Evolutionary conservation across 768 basidiomycete species (phyloP).

Genomic region (Boletus sensibilis): DNA sequence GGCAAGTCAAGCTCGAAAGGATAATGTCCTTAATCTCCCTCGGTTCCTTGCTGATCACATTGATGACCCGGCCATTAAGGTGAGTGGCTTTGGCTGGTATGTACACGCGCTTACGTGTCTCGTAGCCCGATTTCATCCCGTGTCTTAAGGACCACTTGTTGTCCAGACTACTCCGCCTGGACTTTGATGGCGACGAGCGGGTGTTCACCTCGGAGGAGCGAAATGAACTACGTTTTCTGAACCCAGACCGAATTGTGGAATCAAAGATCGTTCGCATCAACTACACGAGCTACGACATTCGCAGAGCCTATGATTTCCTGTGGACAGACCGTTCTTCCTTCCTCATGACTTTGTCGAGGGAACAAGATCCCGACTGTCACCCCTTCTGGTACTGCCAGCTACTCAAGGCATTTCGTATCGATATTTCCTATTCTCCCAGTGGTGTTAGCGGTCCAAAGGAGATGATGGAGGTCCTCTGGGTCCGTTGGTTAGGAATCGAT

Average conservation of each 20-base stretch:
- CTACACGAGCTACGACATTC: slow-evolving; percentile 2
- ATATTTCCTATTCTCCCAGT: background rate
- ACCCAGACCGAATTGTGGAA: background rate
- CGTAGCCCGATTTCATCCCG: background rate
- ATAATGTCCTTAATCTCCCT: background rate
- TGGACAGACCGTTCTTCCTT: background rate
- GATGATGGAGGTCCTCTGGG: background rate
- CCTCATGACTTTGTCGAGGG: background rate
- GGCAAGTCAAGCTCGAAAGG: background rate
- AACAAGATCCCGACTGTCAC: too few species aligned
- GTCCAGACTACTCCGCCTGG: background rate
- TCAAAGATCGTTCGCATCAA: background rate
- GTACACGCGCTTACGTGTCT: background rate
- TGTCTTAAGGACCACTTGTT: background rate
- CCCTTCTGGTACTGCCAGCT: slow-evolving; percentile 4
- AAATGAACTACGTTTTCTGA: background rate
- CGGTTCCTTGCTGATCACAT: too few species aligned
- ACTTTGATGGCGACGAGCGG: background rate
- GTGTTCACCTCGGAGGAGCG: background rate
- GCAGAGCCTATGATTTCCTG: background rate
- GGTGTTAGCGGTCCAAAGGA: background rate
- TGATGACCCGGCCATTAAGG: too few species aligned
- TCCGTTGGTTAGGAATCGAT: slow-evolving; percentile 1
- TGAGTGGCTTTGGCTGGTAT: too few species aligned
- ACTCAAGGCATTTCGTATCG: background rate